These are phyloP conservation scores for Hebeloma cylindrosporum DNA, from an alignment of 768 basidiomycete genomes.

Conservation along the genomic window DNA sequence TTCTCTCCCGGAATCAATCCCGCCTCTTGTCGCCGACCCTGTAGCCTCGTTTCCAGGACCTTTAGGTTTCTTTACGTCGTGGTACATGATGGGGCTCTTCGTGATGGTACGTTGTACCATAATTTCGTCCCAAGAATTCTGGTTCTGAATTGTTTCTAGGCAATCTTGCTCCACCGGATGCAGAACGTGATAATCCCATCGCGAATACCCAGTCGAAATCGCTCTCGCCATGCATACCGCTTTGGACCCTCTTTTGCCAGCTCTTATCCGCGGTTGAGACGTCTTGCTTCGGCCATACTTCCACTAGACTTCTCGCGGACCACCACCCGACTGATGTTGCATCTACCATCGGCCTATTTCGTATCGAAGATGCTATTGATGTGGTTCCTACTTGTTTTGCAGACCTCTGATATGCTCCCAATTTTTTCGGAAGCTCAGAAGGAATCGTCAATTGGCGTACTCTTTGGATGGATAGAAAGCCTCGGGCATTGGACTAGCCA, in stretches of 20 bases:
- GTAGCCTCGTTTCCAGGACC: slow-evolving; percentile 49
- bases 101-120: slow-evolving; percentile 49
- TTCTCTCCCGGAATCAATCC: not conserved
- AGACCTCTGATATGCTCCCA: slow-evolving; percentile 41
- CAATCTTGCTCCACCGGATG: slow-evolving; percentile 69
- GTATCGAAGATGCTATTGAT: slow-evolving; percentile 55
- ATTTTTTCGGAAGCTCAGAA: slow-evolving; percentile 19
- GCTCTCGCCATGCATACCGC: slow-evolving; percentile 27
- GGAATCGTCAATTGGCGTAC: slow-evolving; percentile 12
- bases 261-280: slow-evolving; percentile 22
- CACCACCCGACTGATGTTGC: slow-evolving; percentile 55
- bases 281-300: slow-evolving; percentile 43
- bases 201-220: slow-evolving; percentile 33
- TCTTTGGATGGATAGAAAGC: slow-evolving; percentile 25
- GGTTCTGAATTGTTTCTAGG: slow-evolving; percentile 37
- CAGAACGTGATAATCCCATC: slow-evolving; percentile 78
- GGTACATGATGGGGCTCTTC: slow-evolving; percentile 67
- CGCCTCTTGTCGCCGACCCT: not conserved
- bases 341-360: slow-evolving; percentile 64
- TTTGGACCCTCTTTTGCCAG: slow-evolving; percentile 19
- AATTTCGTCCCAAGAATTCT: not conserved
- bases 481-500: slow-evolving; percentile 46
- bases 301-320: slow-evolving; percentile 66
- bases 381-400: slow-evolving; percentile 60
- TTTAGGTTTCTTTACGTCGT: slow-evolving; percentile 72